phyloP scores from a whole-genome alignment of 2,329 filamentous ascomycete genomes.

The Geosmithia putterillii region DNA sequence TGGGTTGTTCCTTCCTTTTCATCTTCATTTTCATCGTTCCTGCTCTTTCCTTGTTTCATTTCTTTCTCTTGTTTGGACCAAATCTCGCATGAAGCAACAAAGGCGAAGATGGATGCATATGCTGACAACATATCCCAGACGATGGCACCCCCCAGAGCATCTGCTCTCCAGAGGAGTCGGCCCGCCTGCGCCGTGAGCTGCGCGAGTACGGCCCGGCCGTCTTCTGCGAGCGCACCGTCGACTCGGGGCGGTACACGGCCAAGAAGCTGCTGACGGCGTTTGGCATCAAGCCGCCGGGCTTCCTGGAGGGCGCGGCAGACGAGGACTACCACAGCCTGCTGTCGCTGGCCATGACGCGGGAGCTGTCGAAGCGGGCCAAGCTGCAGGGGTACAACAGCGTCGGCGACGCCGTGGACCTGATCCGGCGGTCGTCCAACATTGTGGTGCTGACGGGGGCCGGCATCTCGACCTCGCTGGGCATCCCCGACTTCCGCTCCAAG shows the following conservation, averaged over 20 bases:
- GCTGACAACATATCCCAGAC: neutral
- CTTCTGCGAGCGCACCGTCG: constrained; percentile 64
- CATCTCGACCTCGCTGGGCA: constrained; percentile 92
- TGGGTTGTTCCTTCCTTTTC: constrained; percentile 17
- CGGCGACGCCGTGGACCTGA: constrained; percentile 71
- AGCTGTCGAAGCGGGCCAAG: constrained; percentile 72
- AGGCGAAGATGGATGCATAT: neutral
- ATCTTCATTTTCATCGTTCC: constrained; percentile 2
- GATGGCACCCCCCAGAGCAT: neutral
- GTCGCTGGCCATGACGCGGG: constrained; percentile 64
- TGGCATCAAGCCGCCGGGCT: constrained; percentile 59
- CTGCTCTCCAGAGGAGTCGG: constrained; percentile 58
- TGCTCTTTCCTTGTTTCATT: neutral
- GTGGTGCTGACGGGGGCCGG: constrained; percentile 91
- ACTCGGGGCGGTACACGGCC: constrained; percentile 56
- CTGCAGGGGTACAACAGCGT: constrained; percentile 70
- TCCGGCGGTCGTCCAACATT: constrained; percentile 68
- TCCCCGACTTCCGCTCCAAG: constrained; percentile 93
- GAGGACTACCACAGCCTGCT: constrained; percentile 65
- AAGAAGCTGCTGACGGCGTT: constrained; percentile 83
- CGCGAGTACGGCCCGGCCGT: constrained; percentile 64
- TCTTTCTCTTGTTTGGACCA: neutral
- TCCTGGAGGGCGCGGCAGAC: constrained; percentile 56
- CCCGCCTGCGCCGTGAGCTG: constrained; percentile 55
- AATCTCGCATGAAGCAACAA: neutral